A percentile compares a stretch with the other conserved stretches of the same genome.
Evolutionary conservation across 2,329 filamentous ascomycete genomes (phyloP).

Genomic region (Neurospora sp.): DNA sequence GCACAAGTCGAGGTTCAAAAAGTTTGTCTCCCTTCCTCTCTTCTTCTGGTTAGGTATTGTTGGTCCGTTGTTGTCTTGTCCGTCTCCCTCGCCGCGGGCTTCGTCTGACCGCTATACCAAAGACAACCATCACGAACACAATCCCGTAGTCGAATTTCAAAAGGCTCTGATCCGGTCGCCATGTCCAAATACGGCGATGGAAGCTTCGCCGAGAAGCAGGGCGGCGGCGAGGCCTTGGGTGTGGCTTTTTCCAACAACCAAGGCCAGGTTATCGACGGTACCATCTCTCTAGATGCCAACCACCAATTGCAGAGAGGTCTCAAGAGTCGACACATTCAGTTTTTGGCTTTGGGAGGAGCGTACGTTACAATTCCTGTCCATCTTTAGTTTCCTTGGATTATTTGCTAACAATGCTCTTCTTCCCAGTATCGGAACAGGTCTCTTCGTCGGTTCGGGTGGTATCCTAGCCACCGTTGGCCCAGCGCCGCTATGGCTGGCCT

Average conservation of each 20-base stretch:
- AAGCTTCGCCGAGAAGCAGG: conserved; percentile 5
- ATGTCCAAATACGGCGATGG: background rate
- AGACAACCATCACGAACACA: background rate
- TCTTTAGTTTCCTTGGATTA: background rate
- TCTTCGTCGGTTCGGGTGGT: conserved; percentile 19
- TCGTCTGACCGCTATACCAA: background rate
- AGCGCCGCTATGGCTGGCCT: conserved; percentile 61
- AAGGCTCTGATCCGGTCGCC: background rate
- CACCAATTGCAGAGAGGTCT: conserved; percentile 43
- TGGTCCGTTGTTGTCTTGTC: background rate
- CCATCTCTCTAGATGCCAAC: conserved; percentile 11
- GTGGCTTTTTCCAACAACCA: background rate
- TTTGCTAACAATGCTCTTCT: background rate
- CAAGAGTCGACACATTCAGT: conserved; percentile 51
- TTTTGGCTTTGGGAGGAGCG: conserved; percentile 43
- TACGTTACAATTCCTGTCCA: conserved; percentile 5
- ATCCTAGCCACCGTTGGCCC: conserved; percentile 36
- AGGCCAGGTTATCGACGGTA: conserved; percentile 10
- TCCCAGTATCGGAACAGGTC: conserved; percentile 20
- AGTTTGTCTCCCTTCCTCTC: background rate
- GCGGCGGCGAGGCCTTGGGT: conserved; percentile 7
- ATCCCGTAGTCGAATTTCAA: background rate
- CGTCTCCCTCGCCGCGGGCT: background rate
- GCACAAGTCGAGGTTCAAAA: background rate
- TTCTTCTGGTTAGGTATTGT: background rate